Percentiles rank a stretch among this genome's conserved stretches.
Evolutionary conservation across 768 basidiomycete species (phyloP).

Genomic region (Tulasnella calospora): DNA sequence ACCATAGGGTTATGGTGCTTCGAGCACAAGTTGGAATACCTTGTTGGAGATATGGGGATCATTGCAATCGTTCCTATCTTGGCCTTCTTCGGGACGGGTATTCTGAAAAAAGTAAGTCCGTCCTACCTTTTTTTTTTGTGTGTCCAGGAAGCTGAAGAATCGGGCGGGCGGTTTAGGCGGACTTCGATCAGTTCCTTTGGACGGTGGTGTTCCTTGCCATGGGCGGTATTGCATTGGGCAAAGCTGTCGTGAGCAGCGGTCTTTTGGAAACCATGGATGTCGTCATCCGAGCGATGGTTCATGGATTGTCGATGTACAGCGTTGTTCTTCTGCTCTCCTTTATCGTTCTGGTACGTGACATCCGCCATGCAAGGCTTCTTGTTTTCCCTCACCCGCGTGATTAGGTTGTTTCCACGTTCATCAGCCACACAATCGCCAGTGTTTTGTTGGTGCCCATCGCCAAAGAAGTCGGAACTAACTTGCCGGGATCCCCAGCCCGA

Average conservation of each 20-base stretch:
- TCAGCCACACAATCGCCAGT: slow-evolving; percentile 95
- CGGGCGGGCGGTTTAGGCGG: slow-evolving; percentile 53
- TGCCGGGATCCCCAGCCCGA: slow-evolving; percentile 63
- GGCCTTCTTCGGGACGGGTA: slow-evolving; percentile 88
- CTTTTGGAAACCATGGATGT: slow-evolving; percentile 73
- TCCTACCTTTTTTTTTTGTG: neutral
- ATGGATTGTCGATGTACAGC: slow-evolving; percentile 57
- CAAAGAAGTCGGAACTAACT: slow-evolving; percentile 74
- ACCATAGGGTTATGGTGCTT: slow-evolving; percentile 91
- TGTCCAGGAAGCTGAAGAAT: neutral
- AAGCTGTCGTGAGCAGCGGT: slow-evolving; percentile 86
- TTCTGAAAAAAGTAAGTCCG: slow-evolving; percentile 79
- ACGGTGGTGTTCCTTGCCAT: slow-evolving; percentile 93
- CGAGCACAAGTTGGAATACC: slow-evolving; percentile 67
- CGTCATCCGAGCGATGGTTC: slow-evolving; percentile 54
- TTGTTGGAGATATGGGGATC: slow-evolving; percentile 93
- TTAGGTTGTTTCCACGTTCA: slow-evolving; percentile 85
- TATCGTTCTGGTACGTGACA: slow-evolving; percentile 57
- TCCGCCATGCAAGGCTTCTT: slow-evolving; percentile 25
- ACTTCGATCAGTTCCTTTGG: slow-evolving; percentile 94
- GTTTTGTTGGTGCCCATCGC: slow-evolving; percentile 97
- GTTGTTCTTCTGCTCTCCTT: slow-evolving; percentile 68
- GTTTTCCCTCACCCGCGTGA: slow-evolving; percentile 33
- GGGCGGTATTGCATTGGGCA: slow-evolving; percentile 95
- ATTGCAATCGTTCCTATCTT: slow-evolving; percentile 91